These are phyloP conservation scores for Cucumis melo DNA, from an alignment of 306 rosid genomes.

Conservation along the genomic window DNA sequence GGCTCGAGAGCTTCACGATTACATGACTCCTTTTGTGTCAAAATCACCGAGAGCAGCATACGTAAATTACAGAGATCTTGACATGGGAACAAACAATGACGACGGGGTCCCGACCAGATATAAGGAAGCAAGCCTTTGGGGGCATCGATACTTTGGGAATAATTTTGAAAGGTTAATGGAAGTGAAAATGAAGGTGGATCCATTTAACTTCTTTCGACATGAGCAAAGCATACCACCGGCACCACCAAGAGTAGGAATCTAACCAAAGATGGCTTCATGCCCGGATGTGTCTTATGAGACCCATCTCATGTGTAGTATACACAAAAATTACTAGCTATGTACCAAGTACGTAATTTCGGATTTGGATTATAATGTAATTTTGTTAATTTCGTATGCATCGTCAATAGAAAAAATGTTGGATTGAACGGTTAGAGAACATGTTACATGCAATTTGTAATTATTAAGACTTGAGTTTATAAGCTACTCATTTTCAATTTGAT, in stretches of 20 bases:
- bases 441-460: no score
- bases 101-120: neutral
- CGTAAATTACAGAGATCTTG: neutral
- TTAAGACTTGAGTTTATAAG: no score
- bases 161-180: neutral
- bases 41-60: neutral
- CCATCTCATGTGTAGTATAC: neutral
- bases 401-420: neutral
- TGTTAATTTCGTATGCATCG: neutral
- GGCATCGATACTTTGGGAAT: neutral
- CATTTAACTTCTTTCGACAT: neutral
- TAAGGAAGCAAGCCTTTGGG: neutral
- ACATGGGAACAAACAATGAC: neutral
- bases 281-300: neutral
- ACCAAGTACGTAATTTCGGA: no score
- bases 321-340: neutral
- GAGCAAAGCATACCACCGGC: neutral
- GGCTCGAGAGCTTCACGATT: neutral
- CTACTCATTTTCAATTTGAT: no score
- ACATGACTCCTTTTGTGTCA: neutral
- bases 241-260: neutral
- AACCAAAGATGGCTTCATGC: neutral
- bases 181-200: neutral
- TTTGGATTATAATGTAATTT: neutral
- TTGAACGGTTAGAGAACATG: neutral